Evolutionary conservation across 2,329 filamentous ascomycete genomes (phyloP).

Genomic region (Cadophora sp.): DNA sequence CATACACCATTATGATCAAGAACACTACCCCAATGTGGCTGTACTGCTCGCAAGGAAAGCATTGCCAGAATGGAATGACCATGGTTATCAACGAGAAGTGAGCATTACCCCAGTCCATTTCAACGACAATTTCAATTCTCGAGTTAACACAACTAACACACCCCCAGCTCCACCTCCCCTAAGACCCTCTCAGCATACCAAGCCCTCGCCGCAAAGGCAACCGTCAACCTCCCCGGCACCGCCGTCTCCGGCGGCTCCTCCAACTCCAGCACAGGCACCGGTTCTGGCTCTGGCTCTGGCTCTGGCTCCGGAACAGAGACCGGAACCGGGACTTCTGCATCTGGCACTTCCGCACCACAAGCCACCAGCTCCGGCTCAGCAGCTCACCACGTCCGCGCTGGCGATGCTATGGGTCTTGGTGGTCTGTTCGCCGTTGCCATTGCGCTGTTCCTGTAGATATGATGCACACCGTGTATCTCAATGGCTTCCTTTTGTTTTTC

Average conservation of each 20-base stretch:
- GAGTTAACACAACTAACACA: conserved; percentile 6
- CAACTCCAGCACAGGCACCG: conserved; percentile 18
- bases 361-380: conserved; percentile 15
- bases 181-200: conserved; percentile 54
- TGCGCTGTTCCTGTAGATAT: conserved; percentile 30
- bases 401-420: conserved; percentile 21
- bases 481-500: too few relatives aligned
- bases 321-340: too few relatives aligned
- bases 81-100: conserved; percentile 60
- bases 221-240: conserved; percentile 49
- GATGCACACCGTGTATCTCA: background rate
- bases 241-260: conserved; percentile 28
- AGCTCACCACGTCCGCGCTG: conserved; percentile 13
- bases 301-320: conserved; percentile 5
- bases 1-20: conserved; percentile 75
- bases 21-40: conserved; percentile 77
- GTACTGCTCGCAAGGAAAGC: conserved; percentile 76
- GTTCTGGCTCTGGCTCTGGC: background rate
- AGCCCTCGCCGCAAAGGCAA: conserved; percentile 46
- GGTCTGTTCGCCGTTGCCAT: conserved; percentile 29
- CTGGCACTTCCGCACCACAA: conserved; percentile 4
- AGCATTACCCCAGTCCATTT: conserved; percentile 23
- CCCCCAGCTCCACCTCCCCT: conserved; percentile 45
- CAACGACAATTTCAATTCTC: too few relatives aligned
- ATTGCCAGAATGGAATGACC: conserved; percentile 64